Evolutionary conservation across 106 monocot genomes (phyloP), one percentile per base, ranked within the genome.

Genomic region (Platanthera guangdongensis): DNA sequence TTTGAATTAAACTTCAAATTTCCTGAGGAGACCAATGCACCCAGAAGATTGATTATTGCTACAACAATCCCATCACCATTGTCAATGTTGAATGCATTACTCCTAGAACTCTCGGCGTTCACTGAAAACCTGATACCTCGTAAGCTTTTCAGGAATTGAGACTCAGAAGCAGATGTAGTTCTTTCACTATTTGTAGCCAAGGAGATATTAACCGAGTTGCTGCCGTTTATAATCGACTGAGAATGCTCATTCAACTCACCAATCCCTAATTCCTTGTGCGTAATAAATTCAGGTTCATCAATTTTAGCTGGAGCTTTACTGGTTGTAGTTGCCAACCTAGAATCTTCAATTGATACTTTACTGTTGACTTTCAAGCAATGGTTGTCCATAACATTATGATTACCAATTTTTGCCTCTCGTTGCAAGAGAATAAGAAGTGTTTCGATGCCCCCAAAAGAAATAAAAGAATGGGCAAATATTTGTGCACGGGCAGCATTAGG

Each of bases 361-460:
- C 83, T 48, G 48, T 55, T 68, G 67, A 64, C 68, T 73, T 46
- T 21, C 13, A 50, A 60, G n/a, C 52, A 60, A 81, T 51, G 75
- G 68, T 47, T 67, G 12, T 85, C 87, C 32, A 84, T 60, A 78
- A 84, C 77, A 84, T 81, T 84, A 74, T 78, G 80, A 71, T 94
- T 81, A 72, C 89, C 97, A 73, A 77, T 52, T 85, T 90, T 94
- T 50, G 91, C 88, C 83, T 99, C 97, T 52, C 80, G 75, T 71
- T 99, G 97, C 72, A 99, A 79, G 73, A 99, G 89, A 85, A 94
- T 81, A 76, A 99, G 89, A 75, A 99, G 86, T 75, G 90, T 80
- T 83, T 99, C 97, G 73, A 99, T 46, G 1, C 97, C 97, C 60
- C 94, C 97, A 73, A 76, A 78, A 72, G 91, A 90, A 59, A 99